These are phyloP conservation scores for Lichtheimia corymbifera DNA, from an alignment of 371 early-diverging fungal genomes.

Conservation along the genomic window DNA sequence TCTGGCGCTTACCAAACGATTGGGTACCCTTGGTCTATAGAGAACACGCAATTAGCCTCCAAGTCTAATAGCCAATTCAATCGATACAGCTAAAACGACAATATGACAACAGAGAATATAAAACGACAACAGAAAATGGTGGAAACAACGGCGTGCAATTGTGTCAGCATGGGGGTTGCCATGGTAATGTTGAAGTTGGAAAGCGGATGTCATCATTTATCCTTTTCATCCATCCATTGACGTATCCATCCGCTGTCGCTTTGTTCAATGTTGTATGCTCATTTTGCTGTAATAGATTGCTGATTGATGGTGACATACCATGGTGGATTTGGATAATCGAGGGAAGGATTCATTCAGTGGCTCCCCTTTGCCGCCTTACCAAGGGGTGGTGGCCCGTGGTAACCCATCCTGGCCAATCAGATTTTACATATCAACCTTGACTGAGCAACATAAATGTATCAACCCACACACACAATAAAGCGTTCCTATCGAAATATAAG, in stretches of 20 bases:
- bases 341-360: constrained; percentile 3
- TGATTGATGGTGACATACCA: background rate
- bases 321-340: background rate
- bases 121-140: background rate
- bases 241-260: constrained; percentile 7
- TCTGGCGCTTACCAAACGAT: constrained; percentile 99
- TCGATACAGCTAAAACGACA: background rate
- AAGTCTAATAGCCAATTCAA: background rate
- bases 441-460: background rate
- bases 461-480: background rate
- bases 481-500: background rate
- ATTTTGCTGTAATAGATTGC: background rate
- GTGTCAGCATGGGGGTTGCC: background rate
- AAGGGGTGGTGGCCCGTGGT: background rate
- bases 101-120: background rate
- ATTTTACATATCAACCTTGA: background rate
- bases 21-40: constrained; percentile 98
- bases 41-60: background rate
- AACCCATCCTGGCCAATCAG: background rate
- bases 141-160: background rate
- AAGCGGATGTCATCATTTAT: background rate
- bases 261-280: background rate
- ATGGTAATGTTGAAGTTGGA: no score
- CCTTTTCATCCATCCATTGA: constrained; percentile 16
- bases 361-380: background rate